phyloP scores from a whole-genome alignment of 2,329 filamentous ascomycete genomes.

The Penicillium thymicola region DNA sequence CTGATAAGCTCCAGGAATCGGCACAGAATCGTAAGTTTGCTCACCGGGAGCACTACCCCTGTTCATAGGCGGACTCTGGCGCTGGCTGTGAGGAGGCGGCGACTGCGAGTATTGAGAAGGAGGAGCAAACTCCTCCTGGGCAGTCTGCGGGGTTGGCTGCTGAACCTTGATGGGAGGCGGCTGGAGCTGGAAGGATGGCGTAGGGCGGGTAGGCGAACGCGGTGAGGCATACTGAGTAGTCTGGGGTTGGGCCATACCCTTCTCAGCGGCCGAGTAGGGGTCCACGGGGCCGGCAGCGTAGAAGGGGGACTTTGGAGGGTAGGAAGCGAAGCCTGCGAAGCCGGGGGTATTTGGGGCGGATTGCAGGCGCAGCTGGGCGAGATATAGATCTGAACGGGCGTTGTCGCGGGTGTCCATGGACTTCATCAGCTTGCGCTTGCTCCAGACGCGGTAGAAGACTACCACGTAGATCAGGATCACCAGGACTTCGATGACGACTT shows the following conservation, averaged over 20 bases:
- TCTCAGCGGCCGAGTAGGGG: slow-evolving; percentile 50
- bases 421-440: slow-evolving; percentile 91
- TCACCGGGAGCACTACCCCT: slow-evolving; percentile 72
- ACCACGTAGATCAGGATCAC: slow-evolving; percentile 90
- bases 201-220: slow-evolving; percentile 57
- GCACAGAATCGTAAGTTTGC: slow-evolving; percentile 77
- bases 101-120: slow-evolving; percentile 27
- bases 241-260: slow-evolving; percentile 47
- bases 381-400: slow-evolving; percentile 90
- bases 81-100: slow-evolving; percentile 26
- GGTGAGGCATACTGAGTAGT: slow-evolving; percentile 57
- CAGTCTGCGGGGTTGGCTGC: slow-evolving; percentile 68
- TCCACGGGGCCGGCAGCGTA: slow-evolving; percentile 39
- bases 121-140: slow-evolving; percentile 59
- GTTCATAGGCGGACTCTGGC: slow-evolving; percentile 53
- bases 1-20: slow-evolving; percentile 81
- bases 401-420: slow-evolving; percentile 95
- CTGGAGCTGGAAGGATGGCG: slow-evolving; percentile 76
- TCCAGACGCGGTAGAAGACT: slow-evolving; percentile 97
- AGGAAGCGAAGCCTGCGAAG: slow-evolving; percentile 57
- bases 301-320: slow-evolving; percentile 54
- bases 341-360: slow-evolving; percentile 94
- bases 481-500: slow-evolving; percentile 87
- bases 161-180: slow-evolving; percentile 77
- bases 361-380: slow-evolving; percentile 77